A percentile compares a stretch with the other conserved stretches of the same genome.
These are phyloP conservation scores for Penicillium sp. DNA, from an alignment of 2,329 filamentous ascomycete species.

Conservation along the genomic window DNA sequence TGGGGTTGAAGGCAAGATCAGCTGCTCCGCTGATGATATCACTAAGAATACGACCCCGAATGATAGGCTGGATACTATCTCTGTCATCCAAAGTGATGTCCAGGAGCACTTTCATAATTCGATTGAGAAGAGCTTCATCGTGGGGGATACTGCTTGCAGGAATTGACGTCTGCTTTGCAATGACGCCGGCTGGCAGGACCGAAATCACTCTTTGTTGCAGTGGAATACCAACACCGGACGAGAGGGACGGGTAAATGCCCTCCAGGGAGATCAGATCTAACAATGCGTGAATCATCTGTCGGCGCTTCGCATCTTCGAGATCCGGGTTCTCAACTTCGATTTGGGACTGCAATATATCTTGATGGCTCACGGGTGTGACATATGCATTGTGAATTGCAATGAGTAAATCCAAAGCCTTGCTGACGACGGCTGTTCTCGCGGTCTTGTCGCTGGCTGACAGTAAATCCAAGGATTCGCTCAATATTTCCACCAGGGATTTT, in stretches of 20 bases:
- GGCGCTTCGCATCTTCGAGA: slow-evolving; percentile 48
- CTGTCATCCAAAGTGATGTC: slow-evolving; percentile 38
- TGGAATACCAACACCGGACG: slow-evolving; percentile 48
- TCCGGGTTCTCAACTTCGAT: slow-evolving; percentile 32
- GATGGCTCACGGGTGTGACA: slow-evolving; percentile 27
- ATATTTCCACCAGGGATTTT: slow-evolving; percentile 40
- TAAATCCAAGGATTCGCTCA: slow-evolving; percentile 26
- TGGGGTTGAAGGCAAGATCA: slow-evolving; percentile 46
- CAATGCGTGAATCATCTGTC: slow-evolving; percentile 45
- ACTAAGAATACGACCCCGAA: slow-evolving; percentile 45
- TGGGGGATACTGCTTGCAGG: slow-evolving; percentile 27
- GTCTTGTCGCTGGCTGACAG: slow-evolving; percentile 20
- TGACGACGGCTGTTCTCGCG: slow-evolving; percentile 36
- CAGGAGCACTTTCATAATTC: slow-evolving; percentile 35
- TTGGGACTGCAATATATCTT: slow-evolving; percentile 3
- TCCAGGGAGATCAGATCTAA: slow-evolving; percentile 50
- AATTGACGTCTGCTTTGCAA: slow-evolving; percentile 40
- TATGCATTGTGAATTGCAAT: slow-evolving; percentile 42
- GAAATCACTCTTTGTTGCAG: slow-evolving; percentile 50
- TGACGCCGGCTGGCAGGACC: slow-evolving; percentile 47
- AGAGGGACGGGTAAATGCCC: slow-evolving; percentile 50
- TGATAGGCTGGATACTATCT: slow-evolving; percentile 44
- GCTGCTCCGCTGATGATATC: slow-evolving; percentile 46
- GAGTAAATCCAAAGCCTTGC: slow-evolving; percentile 41
- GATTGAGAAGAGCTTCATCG: slow-evolving; percentile 37